Evolutionary conservation across 179 eudicot species (phyloP).

Genomic region (Heliamphora pulchella): DNA sequence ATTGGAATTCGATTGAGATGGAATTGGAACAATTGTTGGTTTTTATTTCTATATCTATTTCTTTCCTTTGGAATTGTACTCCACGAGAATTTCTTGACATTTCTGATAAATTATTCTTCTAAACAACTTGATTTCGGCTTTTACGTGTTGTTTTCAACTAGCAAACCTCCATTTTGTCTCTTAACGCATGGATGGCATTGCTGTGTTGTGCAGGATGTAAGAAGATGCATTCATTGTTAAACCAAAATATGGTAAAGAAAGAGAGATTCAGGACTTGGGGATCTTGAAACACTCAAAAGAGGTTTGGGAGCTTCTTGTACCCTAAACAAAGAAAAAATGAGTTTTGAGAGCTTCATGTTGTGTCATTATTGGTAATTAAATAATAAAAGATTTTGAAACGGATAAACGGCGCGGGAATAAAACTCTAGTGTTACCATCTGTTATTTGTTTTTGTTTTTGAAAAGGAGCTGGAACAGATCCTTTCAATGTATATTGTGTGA

Average conservation of each 20-base stretch:
- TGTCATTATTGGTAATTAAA: neutral
- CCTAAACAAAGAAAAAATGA: too few species aligned
- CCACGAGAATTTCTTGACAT: neutral
- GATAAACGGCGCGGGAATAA: neutral
- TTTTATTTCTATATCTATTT: neutral
- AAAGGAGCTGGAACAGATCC: slow-evolving; percentile 39
- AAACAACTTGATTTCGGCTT: neutral
- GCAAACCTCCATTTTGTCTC: neutral
- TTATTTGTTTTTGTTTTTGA: slow-evolving; percentile 1
- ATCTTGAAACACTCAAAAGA: too few species aligned
- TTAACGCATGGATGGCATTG: neutral
- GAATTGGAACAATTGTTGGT: too few species aligned
- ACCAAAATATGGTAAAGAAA: neutral
- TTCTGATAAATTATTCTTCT: too few species aligned
- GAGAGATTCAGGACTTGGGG: too few species aligned
- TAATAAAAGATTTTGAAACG: neutral
- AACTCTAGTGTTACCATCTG: neutral
- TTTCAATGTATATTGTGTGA: slow-evolving; percentile 25
- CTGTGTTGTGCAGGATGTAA: slow-evolving; percentile 16
- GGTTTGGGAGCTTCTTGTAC: too few species aligned
- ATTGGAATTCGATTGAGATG: too few species aligned
- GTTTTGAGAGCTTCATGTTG: slow-evolving; percentile 12
- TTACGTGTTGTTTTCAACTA: neutral
- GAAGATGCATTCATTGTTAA: neutral
- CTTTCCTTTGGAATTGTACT: neutral